Evolutionary conservation across 345 rosid genomes (phyloP).

Genomic region (Lepidium africanum): DNA sequence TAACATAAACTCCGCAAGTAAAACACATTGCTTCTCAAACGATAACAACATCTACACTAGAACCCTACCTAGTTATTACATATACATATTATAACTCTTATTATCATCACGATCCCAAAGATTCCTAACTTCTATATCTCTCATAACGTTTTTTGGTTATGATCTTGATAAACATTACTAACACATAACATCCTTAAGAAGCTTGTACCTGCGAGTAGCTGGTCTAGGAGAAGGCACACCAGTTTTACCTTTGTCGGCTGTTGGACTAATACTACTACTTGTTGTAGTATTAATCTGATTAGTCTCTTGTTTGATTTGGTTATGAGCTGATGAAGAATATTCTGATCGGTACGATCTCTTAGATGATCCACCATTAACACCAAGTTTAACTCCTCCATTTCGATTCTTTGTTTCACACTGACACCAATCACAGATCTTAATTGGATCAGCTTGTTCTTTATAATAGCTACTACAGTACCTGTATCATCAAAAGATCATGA

Average conservation of each 20-base stretch:
- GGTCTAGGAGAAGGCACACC: conserved; percentile 71
- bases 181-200: conserved; percentile 98
- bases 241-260: conserved; percentile 46
- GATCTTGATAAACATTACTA: conserved; percentile 16
- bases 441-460: conserved; percentile 54
- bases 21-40: conserved; percentile 19
- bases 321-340: conserved; percentile 47
- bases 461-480: conserved; percentile 94
- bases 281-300: background rate
- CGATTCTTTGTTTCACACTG: conserved; percentile 49
- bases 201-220: conserved; percentile 96
- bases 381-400: conserved; percentile 25
- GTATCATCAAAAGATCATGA: background rate
- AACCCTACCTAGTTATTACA: conserved; percentile 13
- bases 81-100: conserved; percentile 11
- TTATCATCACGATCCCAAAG: conserved; percentile 6
- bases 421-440: conserved; percentile 87
- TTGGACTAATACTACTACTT: conserved; percentile 15
- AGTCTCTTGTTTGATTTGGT: conserved; percentile 49
- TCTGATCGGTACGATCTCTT: conserved; percentile 47
- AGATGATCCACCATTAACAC: conserved; percentile 24
- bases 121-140: background rate
- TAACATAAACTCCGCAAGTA: conserved; percentile 7
- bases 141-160: background rate
- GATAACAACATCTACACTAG: conserved; percentile 1